A percentile compares a stretch with the other conserved stretches of the same genome.
phyloP scores from a whole-genome alignment of 331 rosid genomes.

The Telfairia occidentalis region DNA sequence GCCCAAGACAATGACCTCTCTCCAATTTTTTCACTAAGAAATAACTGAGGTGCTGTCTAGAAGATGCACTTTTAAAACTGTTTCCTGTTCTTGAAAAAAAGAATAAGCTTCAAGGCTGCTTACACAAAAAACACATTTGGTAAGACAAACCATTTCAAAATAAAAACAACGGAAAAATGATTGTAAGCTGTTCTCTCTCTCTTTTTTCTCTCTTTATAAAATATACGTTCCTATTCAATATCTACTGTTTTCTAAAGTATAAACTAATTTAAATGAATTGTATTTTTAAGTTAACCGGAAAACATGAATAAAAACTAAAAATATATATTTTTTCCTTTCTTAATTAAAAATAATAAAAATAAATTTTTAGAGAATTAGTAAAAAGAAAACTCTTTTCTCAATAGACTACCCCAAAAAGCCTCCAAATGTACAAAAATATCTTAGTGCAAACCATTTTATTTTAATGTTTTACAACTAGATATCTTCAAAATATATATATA shows the following conservation, averaged over 20 bases:
- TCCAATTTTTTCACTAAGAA: background rate
- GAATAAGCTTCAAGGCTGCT: background rate
- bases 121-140: background rate
- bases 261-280: background rate
- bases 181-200: background rate
- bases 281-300: background rate
- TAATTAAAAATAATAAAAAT: background rate
- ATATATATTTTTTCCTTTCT: background rate
- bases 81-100: background rate
- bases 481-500: background rate
- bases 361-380: background rate
- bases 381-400: background rate
- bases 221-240: too few relatives aligned
- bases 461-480: background rate
- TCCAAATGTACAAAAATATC: background rate
- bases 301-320: background rate
- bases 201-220: background rate
- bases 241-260: background rate
- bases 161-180: background rate
- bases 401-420: background rate
- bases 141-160: background rate
- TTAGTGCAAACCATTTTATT: background rate
- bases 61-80: background rate
- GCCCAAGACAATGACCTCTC: background rate
- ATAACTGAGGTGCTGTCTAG: background rate